Percentiles rank a stretch among this genome's conserved stretches.
Evolutionary conservation across 2,329 filamentous ascomycete genomes (phyloP).

Genomic region (Pseudogymnoascus sp.): DNA sequence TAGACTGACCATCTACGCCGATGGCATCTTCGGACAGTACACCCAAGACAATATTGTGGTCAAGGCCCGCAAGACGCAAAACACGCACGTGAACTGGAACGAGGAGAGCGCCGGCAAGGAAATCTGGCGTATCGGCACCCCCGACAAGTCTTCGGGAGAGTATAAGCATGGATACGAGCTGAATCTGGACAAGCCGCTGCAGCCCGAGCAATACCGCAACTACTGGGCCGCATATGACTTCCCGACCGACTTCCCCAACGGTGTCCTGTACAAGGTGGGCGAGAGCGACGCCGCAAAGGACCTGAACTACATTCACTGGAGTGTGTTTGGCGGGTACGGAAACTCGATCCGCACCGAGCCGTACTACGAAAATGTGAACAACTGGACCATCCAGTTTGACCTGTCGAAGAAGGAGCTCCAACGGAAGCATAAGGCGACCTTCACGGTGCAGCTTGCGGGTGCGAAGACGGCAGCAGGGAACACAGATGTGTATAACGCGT

Average conservation of each 20-base stretch:
- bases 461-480: constrained; percentile 55
- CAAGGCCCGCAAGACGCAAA: constrained; percentile 32
- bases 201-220: constrained; percentile 49
- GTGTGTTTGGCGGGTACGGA: constrained; percentile 48
- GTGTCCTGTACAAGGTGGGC: constrained; percentile 50
- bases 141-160: constrained; percentile 53
- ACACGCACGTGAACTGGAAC: constrained; percentile 37
- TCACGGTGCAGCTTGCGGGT: constrained; percentile 55
- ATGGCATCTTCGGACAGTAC: constrained; percentile 53
- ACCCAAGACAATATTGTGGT: constrained; percentile 41
- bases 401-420: constrained; percentile 34
- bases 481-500: constrained; percentile 48
- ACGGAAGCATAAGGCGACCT: constrained; percentile 40
- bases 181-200: constrained; percentile 39
- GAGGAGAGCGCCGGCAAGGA: constrained; percentile 49
- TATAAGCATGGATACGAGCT: constrained; percentile 47
- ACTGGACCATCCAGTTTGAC: constrained; percentile 51
- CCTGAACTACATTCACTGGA: constrained; percentile 60
- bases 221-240: constrained; percentile 57
- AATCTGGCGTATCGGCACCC: constrained; percentile 53
- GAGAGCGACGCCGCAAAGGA: constrained; percentile 39
- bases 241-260: constrained; percentile 47
- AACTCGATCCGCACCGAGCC: constrained; percentile 38
- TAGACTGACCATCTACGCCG: constrained; percentile 54
- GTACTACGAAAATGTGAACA: constrained; percentile 42